phyloP scores from a whole-genome alignment of 768 basidiomycete species.

The Boletus subcaerulescens region DNA sequence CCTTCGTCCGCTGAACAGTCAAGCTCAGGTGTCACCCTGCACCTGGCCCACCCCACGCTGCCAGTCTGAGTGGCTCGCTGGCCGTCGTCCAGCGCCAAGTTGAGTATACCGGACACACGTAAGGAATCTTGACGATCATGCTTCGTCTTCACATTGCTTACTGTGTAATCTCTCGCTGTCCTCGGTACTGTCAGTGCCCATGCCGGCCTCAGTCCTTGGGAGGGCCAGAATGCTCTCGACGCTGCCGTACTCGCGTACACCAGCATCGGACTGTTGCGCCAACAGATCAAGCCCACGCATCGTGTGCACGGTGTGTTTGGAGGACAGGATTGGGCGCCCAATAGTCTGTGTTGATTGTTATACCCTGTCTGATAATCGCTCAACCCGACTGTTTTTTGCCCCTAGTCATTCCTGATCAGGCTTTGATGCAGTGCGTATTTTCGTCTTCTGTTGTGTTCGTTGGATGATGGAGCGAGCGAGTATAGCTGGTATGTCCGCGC shows the following conservation, averaged over 20 bases:
- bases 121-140: slow-evolving; percentile 10
- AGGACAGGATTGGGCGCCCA: slow-evolving; percentile 71
- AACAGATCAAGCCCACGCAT: slow-evolving; percentile 75
- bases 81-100: slow-evolving; percentile 57
- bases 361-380: neutral
- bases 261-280: slow-evolving; percentile 73
- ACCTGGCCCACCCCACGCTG: slow-evolving; percentile 64
- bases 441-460: neutral
- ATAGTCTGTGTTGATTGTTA: slow-evolving; percentile 47
- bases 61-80: slow-evolving; percentile 61
- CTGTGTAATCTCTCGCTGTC: neutral
- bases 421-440: slow-evolving; percentile 61
- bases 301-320: slow-evolving; percentile 80
- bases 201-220: slow-evolving; percentile 82
- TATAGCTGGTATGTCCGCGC: slow-evolving; percentile 73
- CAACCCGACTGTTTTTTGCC: neutral
- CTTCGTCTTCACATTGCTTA: neutral
- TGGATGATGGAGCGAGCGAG: neutral
- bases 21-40: slow-evolving; percentile 73
- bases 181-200: slow-evolving; percentile 54
- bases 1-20: neutral
- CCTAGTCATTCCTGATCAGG: slow-evolving; percentile 78
- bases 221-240: slow-evolving; percentile 79
- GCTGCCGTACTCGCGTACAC: slow-evolving; percentile 83
- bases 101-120: slow-evolving; percentile 77